These are phyloP conservation scores for Microdochium bolleyi DNA, from an alignment of 2,329 filamentous ascomycete species.

Conservation along the genomic window DNA sequence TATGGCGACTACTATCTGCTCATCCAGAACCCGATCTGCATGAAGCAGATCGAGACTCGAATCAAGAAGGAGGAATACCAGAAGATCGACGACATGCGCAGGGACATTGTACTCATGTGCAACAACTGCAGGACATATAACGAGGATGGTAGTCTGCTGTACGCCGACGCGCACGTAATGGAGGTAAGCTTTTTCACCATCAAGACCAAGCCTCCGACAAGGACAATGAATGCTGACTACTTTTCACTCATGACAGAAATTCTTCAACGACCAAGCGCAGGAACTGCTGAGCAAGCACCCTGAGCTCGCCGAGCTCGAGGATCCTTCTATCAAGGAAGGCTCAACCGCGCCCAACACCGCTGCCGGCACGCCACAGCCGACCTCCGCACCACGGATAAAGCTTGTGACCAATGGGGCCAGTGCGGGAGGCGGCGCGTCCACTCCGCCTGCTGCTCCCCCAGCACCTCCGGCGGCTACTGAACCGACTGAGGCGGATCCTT, in stretches of 20 bases:
- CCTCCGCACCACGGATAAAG: conserved; percentile 59
- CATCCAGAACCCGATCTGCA: conserved; percentile 87
- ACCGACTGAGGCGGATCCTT: not conserved
- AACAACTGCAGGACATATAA: conserved; percentile 94
- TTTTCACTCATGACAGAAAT: conserved; percentile 36
- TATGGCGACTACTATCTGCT: conserved; percentile 95
- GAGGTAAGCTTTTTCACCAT: conserved; percentile 54
- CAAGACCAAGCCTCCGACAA: not conserved
- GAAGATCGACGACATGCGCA: conserved; percentile 69
- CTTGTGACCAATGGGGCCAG: conserved; percentile 31
- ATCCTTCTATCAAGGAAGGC: conserved; percentile 29
- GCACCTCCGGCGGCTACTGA: not conserved
- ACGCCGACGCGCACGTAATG: conserved; percentile 86
- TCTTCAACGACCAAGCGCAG: conserved; percentile 44
- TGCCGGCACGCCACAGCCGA: conserved; percentile 57
- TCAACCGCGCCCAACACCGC: conserved; percentile 45
- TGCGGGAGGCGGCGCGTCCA: not conserved
- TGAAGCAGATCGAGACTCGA: conserved; percentile 89
- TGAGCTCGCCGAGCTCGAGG: conserved; percentile 48
- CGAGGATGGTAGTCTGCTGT: conserved; percentile 87
- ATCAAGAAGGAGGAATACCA: conserved; percentile 95
- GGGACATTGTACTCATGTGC: conserved; percentile 78
- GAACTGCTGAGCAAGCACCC: conserved; percentile 45
- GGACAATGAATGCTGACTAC: conserved; percentile 19
- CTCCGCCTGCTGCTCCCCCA: not conserved